Percentiles rank a stretch among this genome's conserved stretches.
Conservation (phyloP, 257 asterid genomes). For the Primulina eburnea region DNA sequence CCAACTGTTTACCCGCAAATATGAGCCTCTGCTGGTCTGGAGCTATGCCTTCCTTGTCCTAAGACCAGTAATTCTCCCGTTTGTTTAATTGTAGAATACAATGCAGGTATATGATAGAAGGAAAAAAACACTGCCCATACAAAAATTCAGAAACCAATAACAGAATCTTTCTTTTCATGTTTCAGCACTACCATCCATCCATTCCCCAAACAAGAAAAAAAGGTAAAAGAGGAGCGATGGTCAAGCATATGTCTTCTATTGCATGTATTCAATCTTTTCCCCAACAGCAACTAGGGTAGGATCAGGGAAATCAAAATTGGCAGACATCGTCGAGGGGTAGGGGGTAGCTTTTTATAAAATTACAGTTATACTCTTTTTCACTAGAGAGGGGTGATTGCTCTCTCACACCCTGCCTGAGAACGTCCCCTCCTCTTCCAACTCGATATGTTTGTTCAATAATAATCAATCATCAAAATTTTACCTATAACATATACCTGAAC, state of each 20-base stretch:
- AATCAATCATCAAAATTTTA: neutral
- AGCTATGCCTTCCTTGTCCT: neutral
- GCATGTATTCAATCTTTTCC: no score
- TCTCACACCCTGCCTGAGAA: neutral
- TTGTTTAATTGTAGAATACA: no score
- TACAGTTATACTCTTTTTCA: no score
- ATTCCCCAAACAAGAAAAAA: neutral
- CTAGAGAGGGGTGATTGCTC: neutral
- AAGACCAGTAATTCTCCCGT: neutral
- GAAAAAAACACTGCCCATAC: neutral
- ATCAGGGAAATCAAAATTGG: neutral
- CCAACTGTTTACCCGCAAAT: neutral
- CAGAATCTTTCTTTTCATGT: neutral
- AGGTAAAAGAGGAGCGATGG: neutral
- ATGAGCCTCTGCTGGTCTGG: constrained; percentile 2
- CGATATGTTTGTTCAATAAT: no score
- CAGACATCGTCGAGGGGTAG: neutral
- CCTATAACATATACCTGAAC: neutral
- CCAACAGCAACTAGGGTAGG: neutral
- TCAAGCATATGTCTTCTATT: neutral
- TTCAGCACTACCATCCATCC: neutral
- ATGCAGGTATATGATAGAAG: neutral
- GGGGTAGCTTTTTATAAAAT: no score
- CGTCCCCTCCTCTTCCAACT: neutral
- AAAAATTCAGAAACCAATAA: neutral